phyloP scores from a whole-genome alignment of 2,329 filamentous ascomycete genomes.

The Ilyonectria destructans region DNA sequence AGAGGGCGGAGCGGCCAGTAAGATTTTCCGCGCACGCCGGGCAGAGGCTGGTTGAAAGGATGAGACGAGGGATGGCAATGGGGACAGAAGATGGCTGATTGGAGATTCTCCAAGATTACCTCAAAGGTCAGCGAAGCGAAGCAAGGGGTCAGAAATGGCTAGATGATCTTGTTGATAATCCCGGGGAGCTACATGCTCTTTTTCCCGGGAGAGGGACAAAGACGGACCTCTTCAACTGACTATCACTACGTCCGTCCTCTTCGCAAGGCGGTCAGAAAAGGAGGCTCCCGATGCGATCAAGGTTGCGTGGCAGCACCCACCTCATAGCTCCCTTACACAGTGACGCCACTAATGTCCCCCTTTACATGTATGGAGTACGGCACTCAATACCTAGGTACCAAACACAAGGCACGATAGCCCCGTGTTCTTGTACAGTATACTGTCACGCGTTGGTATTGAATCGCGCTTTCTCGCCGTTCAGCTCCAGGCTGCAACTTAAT shows the following conservation, averaged over 20 bases:
- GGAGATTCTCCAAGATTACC: slow-evolving; percentile 3
- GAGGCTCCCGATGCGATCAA: not conserved
- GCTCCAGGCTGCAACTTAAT: not conserved
- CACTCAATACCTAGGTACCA: not conserved
- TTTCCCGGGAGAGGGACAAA: not conserved
- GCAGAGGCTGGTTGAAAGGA: slow-evolving; percentile 4
- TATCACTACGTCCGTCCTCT: not conserved
- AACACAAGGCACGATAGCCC: not conserved
- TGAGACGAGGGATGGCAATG: slow-evolving; percentile 5
- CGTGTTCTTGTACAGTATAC: not conserved
- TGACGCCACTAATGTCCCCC: not conserved
- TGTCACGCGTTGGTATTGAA: too few species aligned
- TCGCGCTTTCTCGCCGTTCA: not conserved
- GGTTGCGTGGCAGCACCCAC: slow-evolving; percentile 17
- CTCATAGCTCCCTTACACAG: slow-evolving; percentile 11
- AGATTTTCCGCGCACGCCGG: slow-evolving; percentile 31
- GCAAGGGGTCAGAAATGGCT: not conserved
- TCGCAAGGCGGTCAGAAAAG: not conserved
- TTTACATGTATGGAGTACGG: not conserved
- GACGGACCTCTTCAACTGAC: not conserved
- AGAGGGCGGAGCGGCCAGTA: slow-evolving; percentile 27
- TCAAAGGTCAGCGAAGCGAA: not conserved
- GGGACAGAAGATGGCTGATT: slow-evolving; percentile 12
- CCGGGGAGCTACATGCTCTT: not conserved
- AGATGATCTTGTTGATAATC: not conserved